phyloP scores from a whole-genome alignment of 2,329 filamentous ascomycete genomes.

The Trichoderma citrinoviride region DNA sequence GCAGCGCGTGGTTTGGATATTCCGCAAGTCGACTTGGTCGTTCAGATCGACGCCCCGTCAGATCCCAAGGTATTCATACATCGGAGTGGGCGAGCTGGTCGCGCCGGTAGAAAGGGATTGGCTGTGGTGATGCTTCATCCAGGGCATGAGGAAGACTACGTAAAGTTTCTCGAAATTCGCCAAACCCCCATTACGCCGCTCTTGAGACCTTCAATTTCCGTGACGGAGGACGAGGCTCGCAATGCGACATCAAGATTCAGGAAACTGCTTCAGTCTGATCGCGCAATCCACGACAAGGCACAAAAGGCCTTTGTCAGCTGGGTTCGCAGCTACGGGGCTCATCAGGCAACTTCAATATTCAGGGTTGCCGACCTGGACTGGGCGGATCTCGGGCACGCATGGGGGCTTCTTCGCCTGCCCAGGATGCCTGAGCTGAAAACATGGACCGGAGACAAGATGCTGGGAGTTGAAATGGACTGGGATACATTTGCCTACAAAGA shows the following conservation, averaged over 20 bases:
- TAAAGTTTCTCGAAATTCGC: slow-evolving; percentile 79
- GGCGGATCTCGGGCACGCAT: slow-evolving; percentile 74
- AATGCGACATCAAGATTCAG: slow-evolving; percentile 60
- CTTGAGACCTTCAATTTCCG: slow-evolving; percentile 51
- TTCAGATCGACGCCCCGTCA: slow-evolving; percentile 78
- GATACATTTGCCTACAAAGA: slow-evolving; percentile 69
- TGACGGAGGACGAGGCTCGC: slow-evolving; percentile 61
- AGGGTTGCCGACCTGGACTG: slow-evolving; percentile 78
- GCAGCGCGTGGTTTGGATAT: slow-evolving; percentile 90
- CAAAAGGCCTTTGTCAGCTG: slow-evolving; percentile 92
- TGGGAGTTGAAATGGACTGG: slow-evolving; percentile 65
- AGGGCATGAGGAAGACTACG: slow-evolving; percentile 84
- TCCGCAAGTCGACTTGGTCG: slow-evolving; percentile 83
- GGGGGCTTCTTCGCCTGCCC: slow-evolving; percentile 82
- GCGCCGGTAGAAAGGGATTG: slow-evolving; percentile 82
- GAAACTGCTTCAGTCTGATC: slow-evolving; percentile 49
- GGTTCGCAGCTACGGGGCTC: slow-evolving; percentile 87
- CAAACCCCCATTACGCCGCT: slow-evolving; percentile 77
- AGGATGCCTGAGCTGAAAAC: slow-evolving; percentile 87
- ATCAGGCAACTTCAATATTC: slow-evolving; percentile 90
- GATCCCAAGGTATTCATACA: slow-evolving; percentile 96
- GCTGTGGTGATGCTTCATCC: slow-evolving; percentile 83
- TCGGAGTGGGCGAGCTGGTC: slow-evolving; percentile 82
- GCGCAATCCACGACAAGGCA: slow-evolving; percentile 75
- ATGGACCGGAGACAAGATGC: slow-evolving; percentile 65